Percentiles rank a stretch among this genome's conserved stretches.
Evolutionary conservation across 1,139 yeast genomes (phyloP).

Genomic region (Sugiyamaella japonica): DNA sequence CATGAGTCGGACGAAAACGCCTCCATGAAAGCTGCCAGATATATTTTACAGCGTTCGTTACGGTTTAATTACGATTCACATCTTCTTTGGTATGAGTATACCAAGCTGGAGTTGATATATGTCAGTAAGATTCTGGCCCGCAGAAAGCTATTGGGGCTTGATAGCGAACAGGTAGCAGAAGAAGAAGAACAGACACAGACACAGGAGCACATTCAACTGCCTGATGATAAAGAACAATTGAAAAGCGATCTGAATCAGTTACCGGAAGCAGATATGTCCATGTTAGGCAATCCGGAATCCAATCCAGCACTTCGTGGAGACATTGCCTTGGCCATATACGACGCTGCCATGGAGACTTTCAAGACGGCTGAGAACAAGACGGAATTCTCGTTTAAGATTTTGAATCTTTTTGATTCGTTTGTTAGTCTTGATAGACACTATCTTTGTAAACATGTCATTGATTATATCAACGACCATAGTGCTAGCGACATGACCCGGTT

Average conservation of each 20-base stretch:
- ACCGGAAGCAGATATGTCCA: conserved; percentile 86
- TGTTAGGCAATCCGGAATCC: conserved; percentile 80
- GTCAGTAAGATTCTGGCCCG: conserved; percentile 81
- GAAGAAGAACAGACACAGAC: conserved; percentile 31
- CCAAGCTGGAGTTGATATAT: conserved; percentile 83
- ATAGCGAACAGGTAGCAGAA: conserved; percentile 50
- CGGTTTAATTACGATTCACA: conserved; percentile 76
- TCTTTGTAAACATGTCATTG: conserved; percentile 63
- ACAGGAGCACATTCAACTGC: conserved; percentile 37
- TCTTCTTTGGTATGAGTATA: conserved; percentile 80
- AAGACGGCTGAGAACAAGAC: conserved; percentile 36
- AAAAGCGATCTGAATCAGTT: conserved; percentile 65
- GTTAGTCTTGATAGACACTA: conserved; percentile 67
- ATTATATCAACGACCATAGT: conserved; percentile 45
- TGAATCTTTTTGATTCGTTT: conserved; percentile 64
- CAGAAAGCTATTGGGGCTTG: conserved; percentile 74
- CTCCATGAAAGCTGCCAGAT: conserved; percentile 86
- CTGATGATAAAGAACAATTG: conserved; percentile 50
- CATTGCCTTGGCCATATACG: conserved; percentile 78
- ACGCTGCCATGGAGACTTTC: conserved; percentile 62
- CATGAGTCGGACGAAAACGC: conserved; percentile 89
- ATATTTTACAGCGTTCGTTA: conserved; percentile 78
- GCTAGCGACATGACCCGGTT: conserved; percentile 34
- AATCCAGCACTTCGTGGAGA: conserved; percentile 93
- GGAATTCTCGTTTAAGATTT: conserved; percentile 48